Conservation (phyloP, 2,329 filamentous ascomycete species). For the Aspergillus amoenus region DNA sequence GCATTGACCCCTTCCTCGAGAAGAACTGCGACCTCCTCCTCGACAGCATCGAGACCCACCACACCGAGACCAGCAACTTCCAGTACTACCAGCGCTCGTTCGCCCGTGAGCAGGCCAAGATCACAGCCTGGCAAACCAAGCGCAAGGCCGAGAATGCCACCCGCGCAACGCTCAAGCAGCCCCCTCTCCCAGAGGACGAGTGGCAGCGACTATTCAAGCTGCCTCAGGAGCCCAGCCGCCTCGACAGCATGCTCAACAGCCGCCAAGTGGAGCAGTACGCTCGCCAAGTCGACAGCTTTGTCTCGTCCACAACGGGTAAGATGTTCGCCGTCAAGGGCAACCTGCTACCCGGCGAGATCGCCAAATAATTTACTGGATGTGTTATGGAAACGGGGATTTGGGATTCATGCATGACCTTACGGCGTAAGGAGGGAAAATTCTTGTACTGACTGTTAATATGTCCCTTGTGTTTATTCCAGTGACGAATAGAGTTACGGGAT, state of each 20-base stretch:
- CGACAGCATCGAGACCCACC: constrained; percentile 95
- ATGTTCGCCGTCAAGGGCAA: constrained; percentile 92
- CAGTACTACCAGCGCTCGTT: constrained; percentile 95
- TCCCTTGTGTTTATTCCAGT: constrained; percentile 34
- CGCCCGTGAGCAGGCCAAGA: constrained; percentile 92
- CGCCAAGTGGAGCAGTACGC: constrained; percentile 98
- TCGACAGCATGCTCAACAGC: constrained; percentile 92
- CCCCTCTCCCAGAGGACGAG: constrained; percentile 89
- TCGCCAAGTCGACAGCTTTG: constrained; percentile 94
- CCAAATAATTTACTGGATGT: constrained; percentile 32
- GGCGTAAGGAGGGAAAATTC: constrained; percentile 44
- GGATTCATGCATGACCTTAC: constrained; percentile 43
- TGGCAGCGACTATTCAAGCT: constrained; percentile 99
- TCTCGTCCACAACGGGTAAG: constrained; percentile 86
- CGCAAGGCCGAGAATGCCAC: constrained; percentile 93
- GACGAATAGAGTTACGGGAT: constrained; percentile 28
- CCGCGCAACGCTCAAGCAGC: constrained; percentile 81
- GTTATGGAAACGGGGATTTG: constrained; percentile 27
- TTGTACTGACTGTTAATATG: constrained; percentile 41
- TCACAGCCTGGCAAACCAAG: constrained; percentile 94
- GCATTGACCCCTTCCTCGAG: constrained; percentile 95
- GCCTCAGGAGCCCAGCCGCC: constrained; percentile 85
- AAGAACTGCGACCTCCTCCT: constrained; percentile 96
- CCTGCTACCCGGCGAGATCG: constrained; percentile 57
- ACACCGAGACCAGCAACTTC: constrained; percentile 99